phyloP scores from a whole-genome alignment of 257 asterid species.

The Thymus quinquecostatus region DNA sequence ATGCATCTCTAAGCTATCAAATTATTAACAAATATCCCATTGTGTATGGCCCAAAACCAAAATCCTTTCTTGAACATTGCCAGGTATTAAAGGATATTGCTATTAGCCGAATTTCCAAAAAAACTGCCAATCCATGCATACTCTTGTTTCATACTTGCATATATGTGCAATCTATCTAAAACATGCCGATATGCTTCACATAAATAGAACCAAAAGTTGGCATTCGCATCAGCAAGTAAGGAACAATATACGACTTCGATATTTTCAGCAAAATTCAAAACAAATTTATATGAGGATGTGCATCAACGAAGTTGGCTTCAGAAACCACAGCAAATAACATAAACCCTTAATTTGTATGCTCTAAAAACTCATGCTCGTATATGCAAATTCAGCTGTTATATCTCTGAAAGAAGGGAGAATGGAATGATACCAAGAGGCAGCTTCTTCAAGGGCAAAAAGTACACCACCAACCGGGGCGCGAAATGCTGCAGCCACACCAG shows the following conservation, averaged over 20 bases:
- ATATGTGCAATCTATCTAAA: constrained; percentile 10
- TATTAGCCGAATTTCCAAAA: neutral
- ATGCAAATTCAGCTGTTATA: constrained; percentile 12
- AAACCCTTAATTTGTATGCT: neutral
- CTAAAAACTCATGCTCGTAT: neutral
- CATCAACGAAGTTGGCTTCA: constrained; percentile 14
- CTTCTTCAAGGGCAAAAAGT: constrained; percentile 99
- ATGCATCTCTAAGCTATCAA: constrained; percentile 10
- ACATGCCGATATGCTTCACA: constrained; percentile 18
- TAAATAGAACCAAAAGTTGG: neutral
- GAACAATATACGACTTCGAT: neutral
- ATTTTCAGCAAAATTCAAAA: neutral
- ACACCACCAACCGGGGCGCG: constrained; percentile 99
- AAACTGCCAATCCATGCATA: neutral
- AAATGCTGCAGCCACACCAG: constrained; percentile 99
- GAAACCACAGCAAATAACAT: constrained; percentile 9
- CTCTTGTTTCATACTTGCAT: constrained; percentile 13
- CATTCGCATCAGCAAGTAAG: constrained; percentile 2
- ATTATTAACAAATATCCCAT: constrained; percentile 13
- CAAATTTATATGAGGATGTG: neutral
- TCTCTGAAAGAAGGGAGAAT: constrained; percentile 20
- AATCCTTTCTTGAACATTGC: neutral
- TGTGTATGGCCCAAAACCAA: neutral
- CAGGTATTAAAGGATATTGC: constrained; percentile 1
- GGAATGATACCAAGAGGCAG: constrained; percentile 81